phyloP scores from a whole-genome alignment of 768 basidiomycete genomes.

The Agrocybe praecox region DNA sequence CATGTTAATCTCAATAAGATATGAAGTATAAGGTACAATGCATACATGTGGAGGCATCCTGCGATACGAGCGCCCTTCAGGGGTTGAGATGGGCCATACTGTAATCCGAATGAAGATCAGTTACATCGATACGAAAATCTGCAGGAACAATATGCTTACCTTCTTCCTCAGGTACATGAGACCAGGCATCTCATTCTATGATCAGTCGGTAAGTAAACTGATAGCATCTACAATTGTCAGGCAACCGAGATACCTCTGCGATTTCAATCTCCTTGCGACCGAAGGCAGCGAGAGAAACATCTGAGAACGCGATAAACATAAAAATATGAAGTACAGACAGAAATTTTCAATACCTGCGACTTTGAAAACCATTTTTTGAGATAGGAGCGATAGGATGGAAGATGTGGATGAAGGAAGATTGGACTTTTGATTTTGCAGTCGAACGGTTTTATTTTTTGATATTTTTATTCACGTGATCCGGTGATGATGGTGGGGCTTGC shows the following conservation, averaged over 20 bases:
- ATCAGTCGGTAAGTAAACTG: conserved; percentile 16
- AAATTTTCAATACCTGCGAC: conserved; percentile 67
- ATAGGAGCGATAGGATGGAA: conserved; percentile 25
- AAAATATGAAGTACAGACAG: neutral
- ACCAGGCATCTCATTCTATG: conserved; percentile 90
- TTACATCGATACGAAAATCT: conserved; percentile 13
- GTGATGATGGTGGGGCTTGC: neutral
- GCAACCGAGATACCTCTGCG: conserved; percentile 73
- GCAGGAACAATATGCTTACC: conserved; percentile 42
- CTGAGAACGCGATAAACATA: conserved; percentile 38
- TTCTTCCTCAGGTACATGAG: conserved; percentile 92
- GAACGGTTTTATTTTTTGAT: conserved; percentile 38
- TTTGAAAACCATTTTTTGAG: conserved; percentile 78
- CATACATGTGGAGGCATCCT: conserved; percentile 96
- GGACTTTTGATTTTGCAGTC: conserved; percentile 25
- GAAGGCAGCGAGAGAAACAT: conserved; percentile 97
- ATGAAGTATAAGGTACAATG: conserved; percentile 4
- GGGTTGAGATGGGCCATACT: conserved; percentile 84
- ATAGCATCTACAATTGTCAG: conserved; percentile 7
- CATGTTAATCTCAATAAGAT: conserved; percentile 5
- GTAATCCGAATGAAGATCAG: conserved; percentile 24
- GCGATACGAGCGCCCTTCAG: conserved; percentile 95
- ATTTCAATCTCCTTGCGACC: conserved; percentile 99
- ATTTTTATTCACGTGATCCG: conserved; percentile 32
- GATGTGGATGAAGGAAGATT: conserved; percentile 17